phyloP scores from a whole-genome alignment of 225 moss, liverwort and hornwort species.

The Marchantia paleacea region DNA sequence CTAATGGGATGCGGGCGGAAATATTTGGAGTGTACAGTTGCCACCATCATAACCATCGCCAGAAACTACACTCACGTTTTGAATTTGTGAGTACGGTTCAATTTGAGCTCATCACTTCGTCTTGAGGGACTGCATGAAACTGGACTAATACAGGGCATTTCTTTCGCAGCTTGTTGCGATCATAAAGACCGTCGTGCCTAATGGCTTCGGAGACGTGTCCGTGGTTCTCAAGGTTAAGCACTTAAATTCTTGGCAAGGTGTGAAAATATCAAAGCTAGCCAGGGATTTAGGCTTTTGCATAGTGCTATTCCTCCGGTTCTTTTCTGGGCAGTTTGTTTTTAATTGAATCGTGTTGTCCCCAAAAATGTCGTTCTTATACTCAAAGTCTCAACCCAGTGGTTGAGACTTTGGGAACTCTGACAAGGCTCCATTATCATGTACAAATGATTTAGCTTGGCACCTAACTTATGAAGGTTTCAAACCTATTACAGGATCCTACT shows the following conservation, averaged over 20 bases:
- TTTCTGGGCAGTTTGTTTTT: neutral
- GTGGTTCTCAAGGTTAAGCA: slow-evolving; percentile 62
- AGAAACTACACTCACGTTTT: neutral
- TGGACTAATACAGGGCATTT: neutral
- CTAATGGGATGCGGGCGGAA: neutral
- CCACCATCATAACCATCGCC: too few species aligned
- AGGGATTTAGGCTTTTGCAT: neutral
- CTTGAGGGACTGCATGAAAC: neutral
- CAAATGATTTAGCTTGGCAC: neutral
- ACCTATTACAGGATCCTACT: slow-evolving; percentile 70
- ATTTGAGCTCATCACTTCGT: neutral
- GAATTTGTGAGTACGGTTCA: neutral
- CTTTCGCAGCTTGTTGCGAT: slow-evolving; percentile 67
- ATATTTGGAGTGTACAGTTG: too few species aligned
- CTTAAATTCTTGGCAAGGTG: slow-evolving; percentile 15
- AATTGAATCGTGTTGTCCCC: too few species aligned
- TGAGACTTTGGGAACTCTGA: too few species aligned
- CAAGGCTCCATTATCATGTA: too few species aligned
- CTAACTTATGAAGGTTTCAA: slow-evolving; percentile 17
- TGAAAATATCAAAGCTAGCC: slow-evolving; percentile 14
- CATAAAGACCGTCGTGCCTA: slow-evolving; percentile 55
- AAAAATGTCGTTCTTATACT: too few species aligned
- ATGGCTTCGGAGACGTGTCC: slow-evolving; percentile 58
- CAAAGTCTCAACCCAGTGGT: too few species aligned
- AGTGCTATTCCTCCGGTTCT: neutral